These are phyloP conservation scores for Cryptococcus floricola DNA, from an alignment of 1,284 basidiomycete genomes.

Conservation along the genomic window DNA sequence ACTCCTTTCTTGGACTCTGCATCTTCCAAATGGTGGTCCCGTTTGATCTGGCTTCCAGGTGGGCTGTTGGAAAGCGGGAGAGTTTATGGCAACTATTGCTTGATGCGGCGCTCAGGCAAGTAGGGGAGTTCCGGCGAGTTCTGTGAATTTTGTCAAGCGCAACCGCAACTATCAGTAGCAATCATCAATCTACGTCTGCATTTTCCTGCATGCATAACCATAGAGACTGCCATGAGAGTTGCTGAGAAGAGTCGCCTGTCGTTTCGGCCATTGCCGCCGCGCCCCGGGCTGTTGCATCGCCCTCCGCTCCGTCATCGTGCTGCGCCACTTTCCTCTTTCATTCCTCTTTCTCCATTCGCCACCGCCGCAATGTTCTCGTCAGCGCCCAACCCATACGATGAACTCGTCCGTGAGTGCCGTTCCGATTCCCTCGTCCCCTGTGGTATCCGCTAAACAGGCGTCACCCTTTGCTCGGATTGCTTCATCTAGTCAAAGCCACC, in stretches of 20 bases:
- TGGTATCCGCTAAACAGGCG: neutral
- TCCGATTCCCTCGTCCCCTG: neutral
- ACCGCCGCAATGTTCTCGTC: constrained; percentile 49
- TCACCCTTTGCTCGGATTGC: neutral
- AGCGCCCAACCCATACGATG: constrained; percentile 78
- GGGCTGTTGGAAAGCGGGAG: constrained; percentile 47
- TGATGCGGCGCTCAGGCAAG: constrained; percentile 42
- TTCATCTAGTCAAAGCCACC: constrained; percentile 74
- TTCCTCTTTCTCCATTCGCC: neutral
- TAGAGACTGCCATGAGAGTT: neutral
- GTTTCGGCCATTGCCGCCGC: neutral
- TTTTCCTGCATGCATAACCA: neutral
- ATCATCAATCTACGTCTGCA: no score
- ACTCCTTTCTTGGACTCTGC: constrained; percentile 72
- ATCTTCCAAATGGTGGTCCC: constrained; percentile 66
- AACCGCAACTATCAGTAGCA: no score
- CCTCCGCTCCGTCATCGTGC: neutral
- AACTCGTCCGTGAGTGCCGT: constrained; percentile 72
- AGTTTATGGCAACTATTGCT: constrained; percentile 54
- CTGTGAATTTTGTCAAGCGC: neutral
- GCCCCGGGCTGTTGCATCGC: neutral
- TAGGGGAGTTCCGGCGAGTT: neutral
- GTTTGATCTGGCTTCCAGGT: constrained; percentile 73
- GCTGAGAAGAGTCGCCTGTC: neutral
- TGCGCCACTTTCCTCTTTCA: neutral